phyloP scores from a whole-genome alignment of 2,329 filamentous ascomycete genomes.

The Xylaria sp. region DNA sequence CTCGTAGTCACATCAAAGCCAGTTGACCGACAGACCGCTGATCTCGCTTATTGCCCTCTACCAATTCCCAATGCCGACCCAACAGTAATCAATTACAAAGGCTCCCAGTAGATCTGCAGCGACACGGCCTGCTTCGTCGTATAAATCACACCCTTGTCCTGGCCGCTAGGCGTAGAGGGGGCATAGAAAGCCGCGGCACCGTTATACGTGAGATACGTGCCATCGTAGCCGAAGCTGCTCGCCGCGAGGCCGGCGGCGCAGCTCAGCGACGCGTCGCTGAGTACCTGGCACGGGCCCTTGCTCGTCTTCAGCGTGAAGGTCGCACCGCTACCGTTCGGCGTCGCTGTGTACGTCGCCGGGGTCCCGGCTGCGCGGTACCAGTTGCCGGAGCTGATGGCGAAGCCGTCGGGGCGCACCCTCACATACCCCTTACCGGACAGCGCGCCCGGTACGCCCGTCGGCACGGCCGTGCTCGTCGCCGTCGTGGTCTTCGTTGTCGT shows the following conservation, averaged over 20 bases:
- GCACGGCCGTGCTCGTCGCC: conserved; percentile 40
- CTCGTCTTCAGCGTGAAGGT: conserved; percentile 28
- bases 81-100: conserved; percentile 5
- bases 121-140: conserved; percentile 18
- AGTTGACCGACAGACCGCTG: not conserved
- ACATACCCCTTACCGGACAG: conserved; percentile 63
- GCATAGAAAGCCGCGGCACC: conserved; percentile 25
- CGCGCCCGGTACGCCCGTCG: conserved; percentile 43
- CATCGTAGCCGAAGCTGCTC: conserved; percentile 25
- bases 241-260: conserved; percentile 12
- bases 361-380: conserved; percentile 27
- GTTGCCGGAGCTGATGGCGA: conserved; percentile 22
- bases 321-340: not conserved
- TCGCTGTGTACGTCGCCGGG: conserved; percentile 26
- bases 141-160: conserved; percentile 21
- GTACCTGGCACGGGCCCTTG: conserved; percentile 25
- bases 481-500: not conserved
- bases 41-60: not conserved
- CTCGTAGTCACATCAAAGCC: not conserved
- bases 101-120: conserved; percentile 25
- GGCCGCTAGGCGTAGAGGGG: conserved; percentile 14
- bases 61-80: not conserved
- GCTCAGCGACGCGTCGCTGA: conserved; percentile 21
- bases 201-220: conserved; percentile 21
- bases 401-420: conserved; percentile 49